Conservation (phyloP, 352 stramenopile species). For the Pythium folliculosum region DNA sequence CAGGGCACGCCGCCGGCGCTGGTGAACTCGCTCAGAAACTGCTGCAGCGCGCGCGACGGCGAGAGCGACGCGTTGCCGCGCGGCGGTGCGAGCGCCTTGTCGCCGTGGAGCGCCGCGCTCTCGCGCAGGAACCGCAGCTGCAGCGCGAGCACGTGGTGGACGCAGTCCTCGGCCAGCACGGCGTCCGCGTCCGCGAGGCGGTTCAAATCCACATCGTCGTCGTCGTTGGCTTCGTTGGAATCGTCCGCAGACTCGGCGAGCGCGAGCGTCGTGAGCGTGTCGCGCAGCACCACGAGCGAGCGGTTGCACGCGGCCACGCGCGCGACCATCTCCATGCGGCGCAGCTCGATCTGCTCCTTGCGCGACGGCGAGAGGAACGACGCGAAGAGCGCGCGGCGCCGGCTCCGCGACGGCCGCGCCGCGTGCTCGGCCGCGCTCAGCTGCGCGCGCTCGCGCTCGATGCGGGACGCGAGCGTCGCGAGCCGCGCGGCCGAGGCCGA, state of each 20-base stretch:
- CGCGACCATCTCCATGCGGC: slow-evolving; percentile 75
- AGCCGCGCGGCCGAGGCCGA: slow-evolving; percentile 29
- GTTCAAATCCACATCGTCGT: slow-evolving; percentile 1
- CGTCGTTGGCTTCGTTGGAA: slow-evolving; percentile 26
- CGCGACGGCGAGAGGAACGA: slow-evolving; percentile 56
- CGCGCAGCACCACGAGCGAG: slow-evolving; percentile 51
- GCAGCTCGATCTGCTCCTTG: slow-evolving; percentile 57
- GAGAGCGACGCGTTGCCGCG: slow-evolving; percentile 6
- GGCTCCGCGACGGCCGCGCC: slow-evolving; percentile 36
- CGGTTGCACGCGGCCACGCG: slow-evolving; percentile 62
- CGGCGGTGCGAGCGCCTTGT: slow-evolving; percentile 35
- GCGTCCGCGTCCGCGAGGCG: slow-evolving; percentile 41
- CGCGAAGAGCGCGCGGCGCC: slow-evolving; percentile 48
- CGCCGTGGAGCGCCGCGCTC: slow-evolving; percentile 47
- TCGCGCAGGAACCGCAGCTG: slow-evolving; percentile 61
- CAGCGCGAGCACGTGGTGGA: slow-evolving; percentile 56
- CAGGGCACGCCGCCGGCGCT: slow-evolving; percentile 31
- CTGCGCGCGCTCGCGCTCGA: slow-evolving; percentile 48
- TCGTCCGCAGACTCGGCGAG: slow-evolving; percentile 25
- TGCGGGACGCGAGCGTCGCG: slow-evolving; percentile 45
- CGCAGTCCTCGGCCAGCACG: slow-evolving; percentile 60
- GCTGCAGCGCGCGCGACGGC: slow-evolving; percentile 26
- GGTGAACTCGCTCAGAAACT: slow-evolving; percentile 45
- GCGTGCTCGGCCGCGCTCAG: slow-evolving; percentile 44
- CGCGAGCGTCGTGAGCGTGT: slow-evolving; percentile 42